Evolutionary conservation across 1,139 yeast genomes (phyloP), one percentile per base, ranked within the genome.

Genomic region (Hanseniaspora uvarum): DNA sequence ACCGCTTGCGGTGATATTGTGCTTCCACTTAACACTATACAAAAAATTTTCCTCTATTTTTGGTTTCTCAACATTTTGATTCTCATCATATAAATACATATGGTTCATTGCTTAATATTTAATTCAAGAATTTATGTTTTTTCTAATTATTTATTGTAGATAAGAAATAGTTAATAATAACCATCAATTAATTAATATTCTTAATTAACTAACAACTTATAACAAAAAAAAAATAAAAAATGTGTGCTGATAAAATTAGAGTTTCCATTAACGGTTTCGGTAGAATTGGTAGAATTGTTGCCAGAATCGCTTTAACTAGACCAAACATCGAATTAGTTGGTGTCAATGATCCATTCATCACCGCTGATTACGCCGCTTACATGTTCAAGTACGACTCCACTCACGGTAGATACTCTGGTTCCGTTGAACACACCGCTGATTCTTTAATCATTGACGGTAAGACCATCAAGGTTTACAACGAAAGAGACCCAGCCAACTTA

Each of bases 251-350:
- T 30, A 50, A 50, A 50, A 50, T 50, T 46, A 50, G 53, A 50
- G 75, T 83, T 73, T 88, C 89, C 75, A 83, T 84, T 73, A 84
- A 84, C 81, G 94, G 94, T 68, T 84, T 84, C 83, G 94, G 94
- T 69, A 81, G 94, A 78, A 84, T 84, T 70, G 94, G 94, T 65
- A 83, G 94, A 71, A 70, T 77, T 56, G 94, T 84, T 61, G 73
- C 83, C 67, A 83, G 94, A 82, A 74, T 83, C 66, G 89, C 92
- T 64, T 72, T 83, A 64, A 55, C 70, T 57, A 81, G 88, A 79
- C 69, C 74, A 61, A 85, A 80, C 76, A 75, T 84, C 68, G 77
- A 79, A 61, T 82, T 84, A 63, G 86, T 84, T 61, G 92, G 87
- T 61, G 70, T 84, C 77, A 84, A 84, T 70, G 92, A 84, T 72